phyloP scores from a whole-genome alignment of 495 filamentous ascomycete species.

The Aspergillus saccharolyticus region DNA sequence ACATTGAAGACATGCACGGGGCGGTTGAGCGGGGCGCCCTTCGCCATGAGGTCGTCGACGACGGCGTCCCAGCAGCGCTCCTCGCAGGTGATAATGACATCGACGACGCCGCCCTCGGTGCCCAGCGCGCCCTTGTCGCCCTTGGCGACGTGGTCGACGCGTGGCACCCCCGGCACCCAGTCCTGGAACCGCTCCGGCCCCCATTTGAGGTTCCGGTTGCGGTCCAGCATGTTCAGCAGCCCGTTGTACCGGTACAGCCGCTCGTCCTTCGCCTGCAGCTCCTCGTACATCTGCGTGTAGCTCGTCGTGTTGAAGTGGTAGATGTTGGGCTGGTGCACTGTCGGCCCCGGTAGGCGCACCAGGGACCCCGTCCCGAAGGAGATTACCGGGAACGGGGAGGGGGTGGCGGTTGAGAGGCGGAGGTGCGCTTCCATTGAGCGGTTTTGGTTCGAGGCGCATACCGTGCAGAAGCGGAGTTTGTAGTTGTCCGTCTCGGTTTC shows the following conservation, averaged over 20 bases:
- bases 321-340: slow-evolving; percentile 89
- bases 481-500: slow-evolving; percentile 48
- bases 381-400: slow-evolving; percentile 77
- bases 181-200: slow-evolving; percentile 98
- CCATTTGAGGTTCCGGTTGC: slow-evolving; percentile 88
- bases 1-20: slow-evolving; percentile 97
- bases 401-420: slow-evolving; percentile 63
- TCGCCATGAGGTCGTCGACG: slow-evolving; percentile 82
- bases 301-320: slow-evolving; percentile 95
- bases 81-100: slow-evolving; percentile 96
- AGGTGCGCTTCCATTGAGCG: slow-evolving; percentile 98
- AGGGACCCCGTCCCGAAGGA: slow-evolving; percentile 96
- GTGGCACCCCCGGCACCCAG: slow-evolving; percentile 83
- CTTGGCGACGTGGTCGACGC: slow-evolving; percentile 53
- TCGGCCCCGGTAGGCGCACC: slow-evolving; percentile 88
- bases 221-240: slow-evolving; percentile 88
- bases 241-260: slow-evolving; percentile 89
- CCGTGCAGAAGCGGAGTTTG: slow-evolving; percentile 95
- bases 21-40: slow-evolving; percentile 77
- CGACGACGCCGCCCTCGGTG: slow-evolving; percentile 84
- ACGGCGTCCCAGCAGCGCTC: slow-evolving; percentile 99
- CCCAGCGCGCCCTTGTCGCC: slow-evolving; percentile 69
- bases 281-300: slow-evolving; percentile 84
- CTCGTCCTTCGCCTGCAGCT: slow-evolving; percentile 78
- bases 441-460: slow-evolving; percentile 96